Evolutionary conservation across 768 basidiomycete species (phyloP).

Genomic region (Trametes punicea): DNA sequence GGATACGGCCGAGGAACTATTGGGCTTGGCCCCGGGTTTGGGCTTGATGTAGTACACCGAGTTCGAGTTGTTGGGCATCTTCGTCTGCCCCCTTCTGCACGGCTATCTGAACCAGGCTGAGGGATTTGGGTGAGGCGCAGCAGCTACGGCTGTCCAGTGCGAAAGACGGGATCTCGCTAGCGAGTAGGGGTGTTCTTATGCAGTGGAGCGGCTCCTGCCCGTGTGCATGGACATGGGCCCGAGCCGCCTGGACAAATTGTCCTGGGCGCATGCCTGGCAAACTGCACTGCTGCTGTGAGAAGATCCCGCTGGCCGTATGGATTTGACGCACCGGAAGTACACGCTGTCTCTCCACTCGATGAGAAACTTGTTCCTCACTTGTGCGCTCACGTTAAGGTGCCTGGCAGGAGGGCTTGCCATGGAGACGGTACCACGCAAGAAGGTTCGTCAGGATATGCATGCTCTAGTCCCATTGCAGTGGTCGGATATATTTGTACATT

Average conservation of each 20-base stretch:
- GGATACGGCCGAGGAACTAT: background rate
- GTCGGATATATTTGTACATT: conserved; percentile 18
- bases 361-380: conserved; percentile 2
- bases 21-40: background rate
- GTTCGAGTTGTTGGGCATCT: background rate
- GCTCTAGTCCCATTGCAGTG: conserved; percentile 17
- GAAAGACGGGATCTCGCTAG: background rate
- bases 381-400: background rate
- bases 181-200: background rate
- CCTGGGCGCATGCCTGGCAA: conserved; percentile 1
- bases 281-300: conserved; percentile 11
- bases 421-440: conserved; percentile 10
- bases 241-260: background rate
- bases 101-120: background rate
- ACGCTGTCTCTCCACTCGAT: background rate
- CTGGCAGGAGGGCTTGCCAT: conserved; percentile 9
- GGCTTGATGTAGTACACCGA: conserved; percentile 17
- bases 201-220: background rate
- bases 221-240: conserved; percentile 4
- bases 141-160: background rate
- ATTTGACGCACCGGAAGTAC: conserved; percentile 11
- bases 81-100: background rate
- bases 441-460: background rate
- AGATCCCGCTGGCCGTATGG: background rate
- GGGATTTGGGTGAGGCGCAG: background rate